Evolutionary conservation across 495 filamentous ascomycete genomes (phyloP), one percentile per base, ranked within the genome.

Genomic region (Tuber magnatum): DNA sequence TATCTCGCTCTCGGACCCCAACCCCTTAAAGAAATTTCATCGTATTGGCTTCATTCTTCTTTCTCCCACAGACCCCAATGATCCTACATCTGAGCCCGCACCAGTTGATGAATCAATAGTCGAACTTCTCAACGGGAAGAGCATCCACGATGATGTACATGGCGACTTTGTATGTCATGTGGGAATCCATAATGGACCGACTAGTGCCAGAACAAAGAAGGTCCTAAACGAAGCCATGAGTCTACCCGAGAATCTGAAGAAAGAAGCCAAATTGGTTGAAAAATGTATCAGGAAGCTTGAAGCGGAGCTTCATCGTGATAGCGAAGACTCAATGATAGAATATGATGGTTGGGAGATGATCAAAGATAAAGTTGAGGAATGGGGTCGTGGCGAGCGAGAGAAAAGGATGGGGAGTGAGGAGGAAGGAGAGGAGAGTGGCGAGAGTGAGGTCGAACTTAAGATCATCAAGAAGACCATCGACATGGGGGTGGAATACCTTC

Each of bases 121-220:
- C 0, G 93, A 94, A 72, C 92, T 93, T 28, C 90, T 98, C 80
- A 97, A 98, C 78, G 93, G 94, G 74, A 97, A 98, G 85, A 95
- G 92, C 0, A 97, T 99, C 75, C 91, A 97, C 81, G 95, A 97
- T 79, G 90, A 95, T 73, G 89, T 90, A 69, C 91, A 94, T 48
- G 96, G 94, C 39, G 94, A 98, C 83, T 99, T 99, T 83, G 92
- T 93, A 38, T 97, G 94, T 82, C 96, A 99, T 82, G 95, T 98
- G 56, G 95, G 95, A 72, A 91, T 99, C 44, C 95, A 99, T 84
- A 91, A 92, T 69, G 94, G 95, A 12, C 93, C 94, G 0, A 87
- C 87, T 28, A 89, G 92, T 75, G 92, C 93, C 2, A 88, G 94
- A 76, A 82, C 81, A 38, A 98, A 97, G 87, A 99, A 99, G 85